Evolutionary conservation across 1,284 basidiomycete genomes (phyloP), one percentile per base, ranked within the genome.

Genomic region (Rhodotorula sp.): DNA sequence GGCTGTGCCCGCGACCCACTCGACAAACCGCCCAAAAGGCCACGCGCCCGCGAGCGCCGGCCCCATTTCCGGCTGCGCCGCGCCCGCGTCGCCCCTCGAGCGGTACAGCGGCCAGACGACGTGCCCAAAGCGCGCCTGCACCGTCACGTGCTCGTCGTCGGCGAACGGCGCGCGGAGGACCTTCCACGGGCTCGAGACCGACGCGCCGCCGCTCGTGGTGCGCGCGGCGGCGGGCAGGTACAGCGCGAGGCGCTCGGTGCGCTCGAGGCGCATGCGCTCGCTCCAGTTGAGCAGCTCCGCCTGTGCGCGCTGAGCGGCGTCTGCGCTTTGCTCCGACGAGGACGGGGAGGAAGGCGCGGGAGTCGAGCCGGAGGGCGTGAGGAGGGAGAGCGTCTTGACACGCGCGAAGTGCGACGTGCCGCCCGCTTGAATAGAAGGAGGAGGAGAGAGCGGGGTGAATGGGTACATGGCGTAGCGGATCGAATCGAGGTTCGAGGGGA

Each of bases 71-170:
- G 21, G 4, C 13, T 54, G 8, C 27, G 9, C 25, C 42, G 9
- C 53, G 21, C 14, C 44, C 16, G 14, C 57, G 13, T 14, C n/a
- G 17, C 45, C 45, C 27, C 27, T 27, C 25, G 46, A 17, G 48
- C 52, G 50, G 19, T 65, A 72, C 41, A 67, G 13, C n/a, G 75
- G 75, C 66, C 68, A 74, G 7, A 60, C 54, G 8, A 76, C 64
- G 27, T 74, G 73, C 17, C 75, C 75, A 19, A 72, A 64, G 25
- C 59, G 41, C 10, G 68, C 75, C 44, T 41, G 50, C 55, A 76
- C 19, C 12, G 65, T 64, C 48, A 67, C 61, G 55, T 62, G 54
- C n/a, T 46, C 57, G 5, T 25, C 50, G 12, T 45, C 50, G 52
- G 19, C 56, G 27, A 61, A 67, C 41, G 52, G 64, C n/a, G n/a